Evolutionary conservation across 2,329 filamentous ascomycete genomes (phyloP), one percentile per base, ranked within the genome.

Genomic region (Fusarium devonianum): DNA sequence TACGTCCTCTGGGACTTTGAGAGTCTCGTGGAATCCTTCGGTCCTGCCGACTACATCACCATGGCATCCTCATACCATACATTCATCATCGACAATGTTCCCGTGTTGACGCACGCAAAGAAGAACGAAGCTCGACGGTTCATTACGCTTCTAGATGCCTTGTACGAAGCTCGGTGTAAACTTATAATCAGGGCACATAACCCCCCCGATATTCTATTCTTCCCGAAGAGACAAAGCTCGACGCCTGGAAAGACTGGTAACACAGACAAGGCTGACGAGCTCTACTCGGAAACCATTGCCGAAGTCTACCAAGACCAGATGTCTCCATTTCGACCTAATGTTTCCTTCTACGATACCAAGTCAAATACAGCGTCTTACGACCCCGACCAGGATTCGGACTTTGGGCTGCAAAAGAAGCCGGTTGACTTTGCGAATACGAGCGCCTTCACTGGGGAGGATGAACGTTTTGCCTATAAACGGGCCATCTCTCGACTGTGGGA

Each of bases 41-140:
- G 90, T 0, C 89, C 89, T 1, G 90, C 90, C 19, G 90, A 94
- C 73, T 94, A 92, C 71, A 88, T 92, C 44, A 88, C 87, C 1
- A 81, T 94, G 67, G 88, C 89, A 1, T 92, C 88, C 2, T 88
- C 82, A 12, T 93, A 87, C 68, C 88, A 92, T 69, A 92, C 89
- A 0, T 80, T 93, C 53, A 83, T 93, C 65, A 75, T 93, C 35
- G 86, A 88, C 58, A 73, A 84, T 14, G 78, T 93, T 2, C 89
- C 90, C 0, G 67, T 88, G 12, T 74, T 94, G 10, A 85, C 82
- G 0, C 69, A 86, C 2, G 71, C 83, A 1, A 85, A 86, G 68
- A 93, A 92, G 71, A 93, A 92, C 67, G 89, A 93, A 72, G 90
- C 90, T 1, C 78, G 89, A 4, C 81, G 90, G 9, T 85, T 94